phyloP scores from a whole-genome alignment of 164 flowering plant species.

The Stephania cephalantha region DNA sequence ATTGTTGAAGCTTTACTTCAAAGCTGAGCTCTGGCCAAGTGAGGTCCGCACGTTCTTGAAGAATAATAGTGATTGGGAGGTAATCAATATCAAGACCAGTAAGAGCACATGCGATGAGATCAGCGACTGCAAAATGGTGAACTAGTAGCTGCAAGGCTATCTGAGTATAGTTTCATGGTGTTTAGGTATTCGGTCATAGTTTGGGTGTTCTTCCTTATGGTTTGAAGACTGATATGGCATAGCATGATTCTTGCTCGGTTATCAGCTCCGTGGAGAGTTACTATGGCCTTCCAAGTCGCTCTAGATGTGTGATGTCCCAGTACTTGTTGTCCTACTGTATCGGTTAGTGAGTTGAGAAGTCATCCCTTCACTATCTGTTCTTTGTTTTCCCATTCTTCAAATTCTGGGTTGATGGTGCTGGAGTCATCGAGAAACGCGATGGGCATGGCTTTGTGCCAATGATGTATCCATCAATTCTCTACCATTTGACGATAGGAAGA shows the following conservation, averaged over 20 bases:
- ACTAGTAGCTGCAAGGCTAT: background rate
- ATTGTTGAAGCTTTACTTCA: background rate
- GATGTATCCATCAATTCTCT: background rate
- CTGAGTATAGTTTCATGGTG: background rate
- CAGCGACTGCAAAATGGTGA: background rate
- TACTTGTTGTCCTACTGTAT: background rate
- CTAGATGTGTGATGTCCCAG: background rate
- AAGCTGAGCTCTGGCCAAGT: background rate
- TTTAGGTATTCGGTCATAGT: background rate
- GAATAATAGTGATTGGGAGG: background rate
- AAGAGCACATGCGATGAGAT: background rate
- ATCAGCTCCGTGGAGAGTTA: background rate
- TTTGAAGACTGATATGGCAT: background rate
- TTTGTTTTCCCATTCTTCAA: background rate
- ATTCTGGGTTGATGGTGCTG: background rate
- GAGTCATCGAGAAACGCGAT: background rate
- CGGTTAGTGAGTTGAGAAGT: background rate
- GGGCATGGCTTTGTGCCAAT: background rate
- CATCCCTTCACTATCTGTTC: background rate
- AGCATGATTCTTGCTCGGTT: background rate
- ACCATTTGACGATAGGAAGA: background rate
- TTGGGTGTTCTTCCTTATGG: background rate
- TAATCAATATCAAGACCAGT: background rate
- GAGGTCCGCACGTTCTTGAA: background rate
- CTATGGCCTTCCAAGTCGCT: background rate